A percentile compares a stretch with the other conserved stretches of the same genome.
phyloP scores from a whole-genome alignment of 2,329 filamentous ascomycete genomes.

The Rugonectria rugulosa region DNA sequence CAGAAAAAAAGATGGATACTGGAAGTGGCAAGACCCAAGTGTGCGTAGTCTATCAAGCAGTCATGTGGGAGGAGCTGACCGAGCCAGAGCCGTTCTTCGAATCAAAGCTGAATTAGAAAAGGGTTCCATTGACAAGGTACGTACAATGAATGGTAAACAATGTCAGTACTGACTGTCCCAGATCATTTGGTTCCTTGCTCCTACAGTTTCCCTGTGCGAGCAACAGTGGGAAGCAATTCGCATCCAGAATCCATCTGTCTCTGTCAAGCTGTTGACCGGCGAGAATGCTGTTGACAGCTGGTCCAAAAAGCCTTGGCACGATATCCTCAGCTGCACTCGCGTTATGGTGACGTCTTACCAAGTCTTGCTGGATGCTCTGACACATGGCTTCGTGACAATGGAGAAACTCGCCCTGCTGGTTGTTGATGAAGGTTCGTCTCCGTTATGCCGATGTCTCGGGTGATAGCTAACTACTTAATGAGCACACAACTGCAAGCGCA shows the following conservation, averaged over 20 bases:
- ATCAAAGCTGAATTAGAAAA: constrained; percentile 70
- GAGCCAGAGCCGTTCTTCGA: constrained; percentile 68
- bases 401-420: constrained; percentile 71
- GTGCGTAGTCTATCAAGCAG: constrained; percentile 49
- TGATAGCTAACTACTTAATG: constrained; percentile 26
- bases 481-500: constrained; percentile 78
- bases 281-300: constrained; percentile 76
- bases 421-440: constrained; percentile 78
- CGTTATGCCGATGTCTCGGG: not conserved
- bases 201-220: constrained; percentile 70
- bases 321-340: constrained; percentile 67
- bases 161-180: constrained; percentile 38
- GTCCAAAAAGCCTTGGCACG: constrained; percentile 73
- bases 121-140: constrained; percentile 62
- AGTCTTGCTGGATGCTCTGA: constrained; percentile 76
- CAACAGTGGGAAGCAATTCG: constrained; percentile 71
- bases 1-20: constrained; percentile 77
- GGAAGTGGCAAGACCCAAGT: constrained; percentile 82
- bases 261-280: constrained; percentile 71
- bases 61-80: constrained; percentile 28
- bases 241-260: constrained; percentile 65
- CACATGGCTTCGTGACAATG: constrained; percentile 76
- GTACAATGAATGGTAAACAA: constrained; percentile 43
- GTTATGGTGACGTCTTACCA: constrained; percentile 83
- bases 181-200: constrained; percentile 77